These are phyloP conservation scores for Cladosporium halotolerans DNA, from an alignment of 2,329 filamentous ascomycete genomes.

Conservation along the genomic window DNA sequence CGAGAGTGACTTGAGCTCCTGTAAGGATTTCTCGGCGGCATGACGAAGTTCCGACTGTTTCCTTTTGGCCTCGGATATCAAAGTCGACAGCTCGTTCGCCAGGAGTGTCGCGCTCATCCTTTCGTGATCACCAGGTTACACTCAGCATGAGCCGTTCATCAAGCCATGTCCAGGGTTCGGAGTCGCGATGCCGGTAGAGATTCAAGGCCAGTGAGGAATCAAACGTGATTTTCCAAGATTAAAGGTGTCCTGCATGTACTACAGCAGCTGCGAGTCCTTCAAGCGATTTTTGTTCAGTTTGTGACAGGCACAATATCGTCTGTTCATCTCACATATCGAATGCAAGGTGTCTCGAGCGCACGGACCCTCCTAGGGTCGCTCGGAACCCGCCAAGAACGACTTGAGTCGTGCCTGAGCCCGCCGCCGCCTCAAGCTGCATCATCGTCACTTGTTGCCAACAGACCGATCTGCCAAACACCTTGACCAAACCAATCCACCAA, in stretches of 20 bases:
- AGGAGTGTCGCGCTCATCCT: constrained; percentile 28
- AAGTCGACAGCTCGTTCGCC: constrained; percentile 25
- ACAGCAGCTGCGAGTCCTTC: too few species aligned
- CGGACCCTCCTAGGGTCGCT: background rate
- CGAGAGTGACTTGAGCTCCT: constrained; percentile 74
- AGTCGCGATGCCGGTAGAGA: too few species aligned
- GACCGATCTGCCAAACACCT: background rate
- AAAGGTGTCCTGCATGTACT: too few species aligned
- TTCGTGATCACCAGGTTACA: background rate
- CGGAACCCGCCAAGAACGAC: constrained; percentile 1
- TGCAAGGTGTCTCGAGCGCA: constrained; percentile 6
- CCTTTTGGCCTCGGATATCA: constrained; percentile 69
- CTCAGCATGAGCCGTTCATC: background rate
- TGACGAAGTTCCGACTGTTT: constrained; percentile 86
- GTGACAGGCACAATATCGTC: too few species aligned
- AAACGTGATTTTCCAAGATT: too few species aligned
- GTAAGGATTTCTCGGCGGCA: constrained; percentile 87
- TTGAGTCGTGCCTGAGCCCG: constrained; percentile 6
- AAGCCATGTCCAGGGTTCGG: constrained; percentile 5
- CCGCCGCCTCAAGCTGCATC: constrained; percentile 2
- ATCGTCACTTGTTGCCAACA: background rate
- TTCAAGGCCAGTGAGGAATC: too few species aligned
- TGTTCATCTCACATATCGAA: background rate
- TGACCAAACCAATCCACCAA: background rate
- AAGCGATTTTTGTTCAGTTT: too few species aligned